These are phyloP conservation scores for Gilbertella persicaria DNA, from an alignment of 371 early-diverging fungal genomes.

Conservation along the genomic window DNA sequence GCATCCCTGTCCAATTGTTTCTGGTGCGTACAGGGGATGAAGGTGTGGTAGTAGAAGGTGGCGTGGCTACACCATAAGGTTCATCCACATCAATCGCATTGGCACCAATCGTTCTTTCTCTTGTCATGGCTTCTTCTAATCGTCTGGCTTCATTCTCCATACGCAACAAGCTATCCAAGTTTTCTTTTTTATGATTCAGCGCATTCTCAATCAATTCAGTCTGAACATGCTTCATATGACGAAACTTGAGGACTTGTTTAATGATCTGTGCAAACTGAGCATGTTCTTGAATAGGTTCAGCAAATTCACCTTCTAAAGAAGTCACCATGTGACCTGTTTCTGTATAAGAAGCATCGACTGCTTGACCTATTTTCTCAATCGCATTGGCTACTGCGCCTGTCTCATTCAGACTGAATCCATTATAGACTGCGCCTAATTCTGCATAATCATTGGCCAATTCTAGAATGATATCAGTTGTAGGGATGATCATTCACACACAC, in stretches of 20 bases:
- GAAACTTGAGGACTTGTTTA: conserved; percentile 79
- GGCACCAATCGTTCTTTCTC: conserved; percentile 36
- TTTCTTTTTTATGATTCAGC: conserved; percentile 70
- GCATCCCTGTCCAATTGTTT: conserved; percentile 47
- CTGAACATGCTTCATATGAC: conserved; percentile 86
- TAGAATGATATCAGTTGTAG: conserved; percentile 9
- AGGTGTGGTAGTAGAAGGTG: conserved; percentile 7
- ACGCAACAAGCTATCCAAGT: conserved; percentile 66
- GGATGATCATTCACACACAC: no score
- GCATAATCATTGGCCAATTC: conserved; percentile 74
- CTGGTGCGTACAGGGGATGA: conserved; percentile 9
- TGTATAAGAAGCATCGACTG: conserved; percentile 82
- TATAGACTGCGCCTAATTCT: conserved; percentile 92
- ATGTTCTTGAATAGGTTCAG: conserved; percentile 88
- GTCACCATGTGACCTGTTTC: conserved; percentile 71
- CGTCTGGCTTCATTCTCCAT: conserved; percentile 88
- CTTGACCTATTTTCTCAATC: conserved; percentile 89
- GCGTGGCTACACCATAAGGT: conserved; percentile 10
- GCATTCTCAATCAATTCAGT: conserved; percentile 74
- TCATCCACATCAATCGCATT: conserved; percentile 28
- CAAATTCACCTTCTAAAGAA: conserved; percentile 75
- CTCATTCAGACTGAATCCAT: conserved; percentile 91
- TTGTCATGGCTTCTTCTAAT: conserved; percentile 74
- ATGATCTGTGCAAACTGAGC: conserved; percentile 84
- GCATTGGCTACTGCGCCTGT: conserved; percentile 71